A percentile compares a stretch with the other conserved stretches of the same genome.
phyloP scores from a whole-genome alignment of 2,329 filamentous ascomycete genomes.

The Monosporascus sp. region DNA sequence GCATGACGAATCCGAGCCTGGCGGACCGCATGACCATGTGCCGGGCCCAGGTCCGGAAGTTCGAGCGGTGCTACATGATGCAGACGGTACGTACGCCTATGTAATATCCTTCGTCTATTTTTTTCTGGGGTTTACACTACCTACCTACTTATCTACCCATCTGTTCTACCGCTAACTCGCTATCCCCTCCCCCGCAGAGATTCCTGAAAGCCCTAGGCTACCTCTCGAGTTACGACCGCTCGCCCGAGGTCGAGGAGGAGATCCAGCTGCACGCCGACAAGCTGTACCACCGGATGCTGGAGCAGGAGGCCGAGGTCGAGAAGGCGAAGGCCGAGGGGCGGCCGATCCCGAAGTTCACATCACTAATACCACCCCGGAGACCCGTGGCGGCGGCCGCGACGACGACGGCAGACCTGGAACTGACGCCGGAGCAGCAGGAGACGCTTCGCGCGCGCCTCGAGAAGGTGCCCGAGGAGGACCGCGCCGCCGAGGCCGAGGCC shows the following conservation, averaged over 20 bases:
- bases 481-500: constrained; percentile 57
- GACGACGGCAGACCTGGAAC: constrained; percentile 12
- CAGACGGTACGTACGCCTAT: constrained; percentile 57
- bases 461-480: constrained; percentile 52
- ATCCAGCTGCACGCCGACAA: constrained; percentile 95
- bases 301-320: constrained; percentile 71
- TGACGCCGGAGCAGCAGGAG: constrained; percentile 44
- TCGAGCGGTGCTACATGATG: constrained; percentile 84
- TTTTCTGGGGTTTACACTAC: too few species aligned
- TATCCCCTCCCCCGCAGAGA: constrained; percentile 43
- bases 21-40: constrained; percentile 73
- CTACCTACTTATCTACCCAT: too few species aligned
- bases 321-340: constrained; percentile 58
- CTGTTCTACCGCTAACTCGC: neutral
- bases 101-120: neutral
- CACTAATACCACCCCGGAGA: constrained; percentile 39
- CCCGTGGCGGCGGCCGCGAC: constrained; percentile 11
- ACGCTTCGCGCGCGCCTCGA: constrained; percentile 50
- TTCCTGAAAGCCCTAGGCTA: constrained; percentile 91
- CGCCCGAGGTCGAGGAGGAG: constrained; percentile 68
- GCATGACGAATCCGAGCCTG: constrained; percentile 69
- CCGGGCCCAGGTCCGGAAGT: constrained; percentile 65
- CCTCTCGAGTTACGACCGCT: constrained; percentile 59
- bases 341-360: constrained; percentile 54
- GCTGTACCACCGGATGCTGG: constrained; percentile 80